Conservation (phyloP, 148 eudicot species). For the Cornus suecica region DNA sequence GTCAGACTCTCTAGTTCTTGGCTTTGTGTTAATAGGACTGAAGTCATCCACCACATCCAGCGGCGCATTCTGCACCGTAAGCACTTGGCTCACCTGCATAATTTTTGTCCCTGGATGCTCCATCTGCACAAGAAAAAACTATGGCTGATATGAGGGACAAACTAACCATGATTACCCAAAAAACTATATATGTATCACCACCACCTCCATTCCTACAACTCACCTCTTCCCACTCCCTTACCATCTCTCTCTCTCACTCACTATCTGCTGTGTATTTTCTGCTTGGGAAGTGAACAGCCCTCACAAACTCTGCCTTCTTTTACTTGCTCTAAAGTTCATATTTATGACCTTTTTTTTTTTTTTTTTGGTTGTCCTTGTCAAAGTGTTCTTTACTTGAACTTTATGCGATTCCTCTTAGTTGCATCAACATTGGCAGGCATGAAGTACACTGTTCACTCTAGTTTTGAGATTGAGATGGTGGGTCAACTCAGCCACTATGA, state of each 20-base stretch:
- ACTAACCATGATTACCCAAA: not conserved
- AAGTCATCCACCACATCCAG: not conserved
- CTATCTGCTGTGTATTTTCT: not conserved
- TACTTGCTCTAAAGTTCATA: not conserved
- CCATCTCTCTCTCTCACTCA: not conserved
- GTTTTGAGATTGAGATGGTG: not conserved
- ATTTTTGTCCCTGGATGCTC: slow-evolving; percentile 7
- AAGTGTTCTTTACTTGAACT: not conserved
- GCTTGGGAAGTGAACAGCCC: slow-evolving; percentile 3
- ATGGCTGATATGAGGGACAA: not conserved
- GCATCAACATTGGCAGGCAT: not conserved
- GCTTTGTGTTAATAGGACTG: not conserved
- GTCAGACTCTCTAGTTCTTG: not conserved
- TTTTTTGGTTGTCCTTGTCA: not conserved
- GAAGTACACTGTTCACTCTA: not conserved
- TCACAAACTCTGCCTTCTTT: not conserved
- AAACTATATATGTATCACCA: not conserved
- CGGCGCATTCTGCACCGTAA: not conserved
- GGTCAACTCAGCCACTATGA: not conserved
- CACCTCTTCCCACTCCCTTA: not conserved
- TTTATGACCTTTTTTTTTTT: not conserved
- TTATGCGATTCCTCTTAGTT: not conserved
- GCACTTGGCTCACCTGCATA: not conserved
- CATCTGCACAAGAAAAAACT: slow-evolving; percentile 14
- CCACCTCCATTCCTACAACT: not conserved